Conservation (phyloP, 805 yeast species). For the Yamadazyma tumulicola region DNA sequence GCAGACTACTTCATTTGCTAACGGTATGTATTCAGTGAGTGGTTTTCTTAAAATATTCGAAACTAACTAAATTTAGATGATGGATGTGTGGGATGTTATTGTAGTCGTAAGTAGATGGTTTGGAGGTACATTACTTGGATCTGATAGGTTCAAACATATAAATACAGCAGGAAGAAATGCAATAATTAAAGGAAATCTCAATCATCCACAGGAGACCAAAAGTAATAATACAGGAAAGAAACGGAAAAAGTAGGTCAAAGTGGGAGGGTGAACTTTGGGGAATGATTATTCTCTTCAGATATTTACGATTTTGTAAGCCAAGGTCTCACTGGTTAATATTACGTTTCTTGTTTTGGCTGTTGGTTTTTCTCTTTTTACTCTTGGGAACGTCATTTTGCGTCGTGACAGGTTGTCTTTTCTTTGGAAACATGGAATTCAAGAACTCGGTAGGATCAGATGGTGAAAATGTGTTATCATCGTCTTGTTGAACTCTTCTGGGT, state of each 20-base stretch:
- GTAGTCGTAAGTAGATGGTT: constrained; percentile 91
- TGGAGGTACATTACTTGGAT: constrained; percentile 89
- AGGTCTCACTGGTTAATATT: no score
- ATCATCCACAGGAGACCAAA: constrained; percentile 13
- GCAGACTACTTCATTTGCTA: constrained; percentile 73
- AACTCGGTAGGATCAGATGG: constrained; percentile 5
- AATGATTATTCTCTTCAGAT: no score
- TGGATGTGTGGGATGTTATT: constrained; percentile 80
- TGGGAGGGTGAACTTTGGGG: no score
- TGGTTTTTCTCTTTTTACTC: constrained; percentile 9
- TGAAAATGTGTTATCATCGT: constrained; percentile 3
- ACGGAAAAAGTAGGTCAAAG: constrained; percentile 16
- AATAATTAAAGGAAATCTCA: constrained; percentile 58
- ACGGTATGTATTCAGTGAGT: constrained; percentile 38
- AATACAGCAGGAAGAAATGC: constrained; percentile 88
- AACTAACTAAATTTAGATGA: constrained; percentile 35
- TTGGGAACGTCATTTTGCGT: constrained; percentile 1
- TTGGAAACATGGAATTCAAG: constrained; percentile 3
- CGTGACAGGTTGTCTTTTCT: not conserved
- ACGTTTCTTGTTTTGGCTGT: no score
- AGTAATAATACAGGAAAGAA: constrained; percentile 20
- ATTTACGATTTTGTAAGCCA: no score
- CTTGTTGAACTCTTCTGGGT: constrained; percentile 5
- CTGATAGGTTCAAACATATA: constrained; percentile 92
- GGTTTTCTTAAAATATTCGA: not conserved